Percentiles rank a stretch among this genome's conserved stretches.
Evolutionary conservation across 257 asterid species (phyloP).

Genomic region (Prunella vulgaris): DNA sequence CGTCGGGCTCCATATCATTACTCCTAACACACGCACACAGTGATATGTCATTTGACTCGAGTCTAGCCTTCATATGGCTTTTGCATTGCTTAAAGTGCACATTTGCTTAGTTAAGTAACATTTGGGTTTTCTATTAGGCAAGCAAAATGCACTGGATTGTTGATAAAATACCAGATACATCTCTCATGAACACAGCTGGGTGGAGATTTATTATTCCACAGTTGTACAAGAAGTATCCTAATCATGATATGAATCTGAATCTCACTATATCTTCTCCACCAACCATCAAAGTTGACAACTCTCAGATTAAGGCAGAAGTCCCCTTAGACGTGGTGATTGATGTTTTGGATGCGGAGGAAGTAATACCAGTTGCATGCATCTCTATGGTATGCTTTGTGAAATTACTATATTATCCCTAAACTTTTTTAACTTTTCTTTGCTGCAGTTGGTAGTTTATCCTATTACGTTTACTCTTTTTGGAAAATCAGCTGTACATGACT

Average conservation of each 20-base stretch:
- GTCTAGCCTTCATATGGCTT: neutral
- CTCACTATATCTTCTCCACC: constrained; percentile 64
- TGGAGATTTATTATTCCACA: constrained; percentile 86
- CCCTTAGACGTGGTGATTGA: constrained; percentile 56
- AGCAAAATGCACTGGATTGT: constrained; percentile 70
- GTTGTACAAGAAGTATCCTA: constrained; percentile 79
- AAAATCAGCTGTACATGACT: neutral
- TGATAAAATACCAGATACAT: constrained; percentile 61
- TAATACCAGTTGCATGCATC: constrained; percentile 68
- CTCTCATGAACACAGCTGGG: constrained; percentile 77
- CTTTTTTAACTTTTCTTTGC: neutral
- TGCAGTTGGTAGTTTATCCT: neutral
- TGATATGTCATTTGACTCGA: neutral
- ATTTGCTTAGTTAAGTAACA: constrained; percentile 12
- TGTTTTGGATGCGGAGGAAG: constrained; percentile 56
- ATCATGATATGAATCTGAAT: constrained; percentile 64
- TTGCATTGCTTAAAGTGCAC: constrained; percentile 11
- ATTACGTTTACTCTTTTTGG: neutral
- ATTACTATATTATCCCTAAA: neutral
- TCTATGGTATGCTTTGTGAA: constrained; percentile 54
- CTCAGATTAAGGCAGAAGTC: constrained; percentile 40
- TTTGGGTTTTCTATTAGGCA: constrained; percentile 45
- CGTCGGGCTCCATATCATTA: neutral
- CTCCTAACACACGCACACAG: neutral
- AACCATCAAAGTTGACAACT: constrained; percentile 39